Percentiles rank a stretch among this genome's conserved stretches.
These are phyloP conservation scores for Hippophae tibetana DNA, from an alignment of 306 rosid genomes.

Conservation along the genomic window DNA sequence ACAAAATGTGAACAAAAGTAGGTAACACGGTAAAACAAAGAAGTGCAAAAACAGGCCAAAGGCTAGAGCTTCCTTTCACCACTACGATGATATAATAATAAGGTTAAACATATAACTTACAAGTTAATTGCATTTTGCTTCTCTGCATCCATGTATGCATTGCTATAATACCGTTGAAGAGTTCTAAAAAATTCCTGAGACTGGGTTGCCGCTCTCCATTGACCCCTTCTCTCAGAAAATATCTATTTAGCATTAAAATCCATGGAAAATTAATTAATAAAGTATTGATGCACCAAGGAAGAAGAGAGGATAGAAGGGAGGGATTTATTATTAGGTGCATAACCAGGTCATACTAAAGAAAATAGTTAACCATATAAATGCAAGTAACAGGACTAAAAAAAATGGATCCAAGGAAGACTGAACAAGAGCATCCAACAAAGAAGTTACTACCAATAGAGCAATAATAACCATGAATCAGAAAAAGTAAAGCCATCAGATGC, in stretches of 20 bases:
- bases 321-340: too few relatives aligned
- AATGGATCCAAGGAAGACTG: too few relatives aligned
- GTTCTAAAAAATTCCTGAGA: slow-evolving; percentile 92
- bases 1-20: too few relatives aligned
- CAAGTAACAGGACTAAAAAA: too few relatives aligned
- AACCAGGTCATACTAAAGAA: too few relatives aligned
- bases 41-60: too few relatives aligned
- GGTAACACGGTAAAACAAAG: too few relatives aligned
- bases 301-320: too few relatives aligned
- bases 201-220: slow-evolving; percentile 93
- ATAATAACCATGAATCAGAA: too few relatives aligned
- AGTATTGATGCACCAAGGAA: neutral
- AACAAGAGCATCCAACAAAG: too few relatives aligned
- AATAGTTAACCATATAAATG: too few relatives aligned
- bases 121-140: slow-evolving; percentile 83
- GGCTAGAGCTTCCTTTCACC: neutral
- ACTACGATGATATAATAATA: neutral
- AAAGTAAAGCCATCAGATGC: neutral
- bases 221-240: slow-evolving; percentile 92
- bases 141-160: slow-evolving; percentile 77
- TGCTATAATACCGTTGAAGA: slow-evolving; percentile 86
- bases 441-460: too few relatives aligned
- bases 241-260: slow-evolving; percentile 39
- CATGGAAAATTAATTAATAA: slow-evolving; percentile 12
- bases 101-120: slow-evolving; percentile 33